Evolutionary conservation across 345 rosid genomes (phyloP).

Genomic region (Lenwebbia sp.): DNA sequence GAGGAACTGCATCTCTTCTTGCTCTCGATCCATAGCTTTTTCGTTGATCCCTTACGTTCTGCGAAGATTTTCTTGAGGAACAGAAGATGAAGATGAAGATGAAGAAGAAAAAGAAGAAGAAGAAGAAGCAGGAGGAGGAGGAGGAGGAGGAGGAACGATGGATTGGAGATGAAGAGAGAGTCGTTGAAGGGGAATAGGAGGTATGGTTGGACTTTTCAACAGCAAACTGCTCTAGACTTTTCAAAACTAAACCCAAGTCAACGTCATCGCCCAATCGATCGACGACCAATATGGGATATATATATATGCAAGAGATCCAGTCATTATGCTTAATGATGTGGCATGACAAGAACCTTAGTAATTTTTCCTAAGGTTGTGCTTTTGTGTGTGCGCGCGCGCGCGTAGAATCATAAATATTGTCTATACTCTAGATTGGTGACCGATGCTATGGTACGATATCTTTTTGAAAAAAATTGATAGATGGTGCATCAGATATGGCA

Average conservation of each 20-base stretch:
- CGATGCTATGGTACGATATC: background rate
- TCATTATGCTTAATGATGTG: background rate
- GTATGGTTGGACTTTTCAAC: background rate
- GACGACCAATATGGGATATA: background rate
- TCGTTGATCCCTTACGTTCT: background rate
- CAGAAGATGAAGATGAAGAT: background rate
- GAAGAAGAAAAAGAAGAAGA: no score
- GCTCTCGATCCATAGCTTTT: constrained; percentile 32
- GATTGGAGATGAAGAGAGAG: background rate
- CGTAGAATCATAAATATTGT: no score
- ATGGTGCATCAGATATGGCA: background rate
- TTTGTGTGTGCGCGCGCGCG: no score
- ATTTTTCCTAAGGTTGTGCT: no score
- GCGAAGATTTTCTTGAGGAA: background rate
- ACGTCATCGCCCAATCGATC: background rate
- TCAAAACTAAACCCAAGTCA: background rate
- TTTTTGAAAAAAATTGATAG: background rate
- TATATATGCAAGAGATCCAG: background rate
- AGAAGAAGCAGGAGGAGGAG: no score
- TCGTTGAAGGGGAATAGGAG: background rate
- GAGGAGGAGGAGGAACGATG: background rate
- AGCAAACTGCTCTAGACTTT: background rate
- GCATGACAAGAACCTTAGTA: no score
- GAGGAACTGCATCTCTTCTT: constrained; percentile 45
- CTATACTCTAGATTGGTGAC: background rate